Percentiles rank a stretch among this genome's conserved stretches.
Evolutionary conservation across 192 early-diverging fungal genomes (phyloP).

Genomic region (Glomus cerebriforme): DNA sequence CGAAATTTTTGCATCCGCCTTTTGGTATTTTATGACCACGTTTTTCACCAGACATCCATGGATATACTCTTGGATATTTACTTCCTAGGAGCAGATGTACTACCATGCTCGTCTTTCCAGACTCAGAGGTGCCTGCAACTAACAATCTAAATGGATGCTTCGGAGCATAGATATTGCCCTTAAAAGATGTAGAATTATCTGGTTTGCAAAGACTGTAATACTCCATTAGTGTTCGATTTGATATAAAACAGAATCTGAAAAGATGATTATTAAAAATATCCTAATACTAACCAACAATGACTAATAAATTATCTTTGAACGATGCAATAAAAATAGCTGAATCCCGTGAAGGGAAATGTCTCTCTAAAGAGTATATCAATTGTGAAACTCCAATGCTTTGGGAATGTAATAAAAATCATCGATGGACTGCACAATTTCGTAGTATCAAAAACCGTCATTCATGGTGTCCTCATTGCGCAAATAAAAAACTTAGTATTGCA

Average conservation of each 20-base stretch:
- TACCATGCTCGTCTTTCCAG: too few relatives aligned
- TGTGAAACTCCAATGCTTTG: not conserved
- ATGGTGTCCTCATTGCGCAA: slow-evolving; percentile 14
- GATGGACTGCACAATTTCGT: not conserved
- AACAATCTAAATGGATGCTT: too few relatives aligned
- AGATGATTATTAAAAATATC: slow-evolving; percentile 2
- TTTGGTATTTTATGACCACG: too few relatives aligned
- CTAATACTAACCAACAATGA: not conserved
- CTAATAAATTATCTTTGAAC: slow-evolving; percentile 7
- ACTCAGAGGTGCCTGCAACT: too few relatives aligned
- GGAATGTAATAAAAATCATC: not conserved
- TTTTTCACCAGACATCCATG: too few relatives aligned
- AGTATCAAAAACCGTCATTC: not conserved
- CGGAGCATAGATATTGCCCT: too few relatives aligned
- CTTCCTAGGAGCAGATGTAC: too few relatives aligned
- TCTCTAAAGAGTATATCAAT: not conserved
- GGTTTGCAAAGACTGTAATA: not conserved
- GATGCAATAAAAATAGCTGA: slow-evolving; percentile 3
- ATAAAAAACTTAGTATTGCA: slow-evolving; percentile 16
- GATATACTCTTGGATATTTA: too few relatives aligned
- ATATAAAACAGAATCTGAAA: not conserved
- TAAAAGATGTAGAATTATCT: not conserved
- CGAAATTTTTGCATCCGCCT: too few relatives aligned
- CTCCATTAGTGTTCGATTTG: not conserved
- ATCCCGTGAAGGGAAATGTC: not conserved